phyloP scores from a whole-genome alignment of 208 protist genomes.

The Porcisia deanei region DNA sequence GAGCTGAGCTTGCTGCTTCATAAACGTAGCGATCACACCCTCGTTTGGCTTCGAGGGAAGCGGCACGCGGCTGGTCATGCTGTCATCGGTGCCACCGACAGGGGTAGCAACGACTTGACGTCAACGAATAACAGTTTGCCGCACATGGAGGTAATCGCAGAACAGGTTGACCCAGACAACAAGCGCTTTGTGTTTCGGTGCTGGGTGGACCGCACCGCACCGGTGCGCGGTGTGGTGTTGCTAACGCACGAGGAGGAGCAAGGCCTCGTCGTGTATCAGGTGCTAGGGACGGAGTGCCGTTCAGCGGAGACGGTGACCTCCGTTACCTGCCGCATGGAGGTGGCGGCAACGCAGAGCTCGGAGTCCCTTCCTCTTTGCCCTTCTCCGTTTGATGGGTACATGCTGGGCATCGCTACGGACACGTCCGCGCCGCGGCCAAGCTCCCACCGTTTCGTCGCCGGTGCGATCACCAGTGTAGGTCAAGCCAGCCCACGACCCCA shows the following conservation, averaged over 20 bases:
- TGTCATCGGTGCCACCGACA: neutral
- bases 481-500: constrained; percentile 13
- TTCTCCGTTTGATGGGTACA: constrained; percentile 57
- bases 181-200: constrained; percentile 23
- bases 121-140: neutral
- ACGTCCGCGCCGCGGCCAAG: constrained; percentile 8
- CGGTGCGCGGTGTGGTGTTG: constrained; percentile 35
- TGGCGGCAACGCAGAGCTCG: constrained; percentile 32
- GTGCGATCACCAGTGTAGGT: neutral
- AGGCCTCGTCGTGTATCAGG: constrained; percentile 26
- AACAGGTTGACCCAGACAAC: constrained; percentile 2
- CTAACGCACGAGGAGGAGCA: constrained; percentile 32
- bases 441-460: neutral
- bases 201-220: constrained; percentile 47
- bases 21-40: constrained; percentile 32
- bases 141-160: constrained; percentile 8
- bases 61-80: neutral
- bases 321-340: constrained; percentile 20
- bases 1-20: constrained; percentile 42
- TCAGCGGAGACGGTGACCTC: neutral
- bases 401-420: constrained; percentile 37
- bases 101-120: neutral
- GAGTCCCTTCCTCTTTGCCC: constrained; percentile 54
- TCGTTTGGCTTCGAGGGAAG: constrained; percentile 32
- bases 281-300: constrained; percentile 2